Evolutionary conservation across 2,329 filamentous ascomycete species (phyloP).

Genomic region (Chalaropsis ovoidea): DNA sequence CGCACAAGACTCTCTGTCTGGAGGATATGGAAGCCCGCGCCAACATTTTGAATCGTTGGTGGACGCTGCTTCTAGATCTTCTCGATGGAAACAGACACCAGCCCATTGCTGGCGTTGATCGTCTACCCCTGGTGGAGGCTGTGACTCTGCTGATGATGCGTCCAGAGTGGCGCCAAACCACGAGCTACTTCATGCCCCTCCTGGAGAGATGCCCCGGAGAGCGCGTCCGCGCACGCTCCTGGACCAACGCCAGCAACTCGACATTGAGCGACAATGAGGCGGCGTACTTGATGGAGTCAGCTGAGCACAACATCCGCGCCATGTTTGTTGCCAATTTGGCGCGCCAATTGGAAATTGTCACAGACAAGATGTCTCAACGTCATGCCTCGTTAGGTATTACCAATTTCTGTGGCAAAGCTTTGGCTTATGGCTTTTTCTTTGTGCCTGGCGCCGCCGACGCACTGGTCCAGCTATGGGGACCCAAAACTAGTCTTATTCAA

Average conservation of each 20-base stretch:
- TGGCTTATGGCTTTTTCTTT: conserved; percentile 88
- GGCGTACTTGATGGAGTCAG: conserved; percentile 50
- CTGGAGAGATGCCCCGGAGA: conserved; percentile 45
- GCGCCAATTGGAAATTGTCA: conserved; percentile 74
- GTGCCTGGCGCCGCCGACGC: conserved; percentile 78
- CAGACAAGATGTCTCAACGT: conserved; percentile 76
- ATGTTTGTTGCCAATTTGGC: conserved; percentile 76
- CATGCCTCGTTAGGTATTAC: conserved; percentile 58
- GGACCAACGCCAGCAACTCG: conserved; percentile 47
- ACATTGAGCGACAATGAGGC: conserved; percentile 57
- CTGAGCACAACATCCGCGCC: conserved; percentile 78
- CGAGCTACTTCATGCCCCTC: conserved; percentile 55
- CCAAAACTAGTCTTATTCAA: conserved; percentile 57
- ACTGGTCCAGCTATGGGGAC: conserved; percentile 68
- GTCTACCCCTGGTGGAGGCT: conserved; percentile 68
- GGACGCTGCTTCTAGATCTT: conserved; percentile 71
- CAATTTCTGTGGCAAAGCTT: conserved; percentile 80
- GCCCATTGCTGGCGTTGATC: conserved; percentile 72
- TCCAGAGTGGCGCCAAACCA: conserved; percentile 72
- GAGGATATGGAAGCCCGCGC: conserved; percentile 75
- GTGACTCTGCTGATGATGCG: conserved; percentile 76
- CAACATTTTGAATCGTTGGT: conserved; percentile 81
- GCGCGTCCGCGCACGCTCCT: conserved; percentile 37
- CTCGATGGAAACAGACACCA: conserved; percentile 55
- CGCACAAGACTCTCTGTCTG: conserved; percentile 52